Evolutionary conservation across 306 rosid species (phyloP), one percentile per base, ranked within the genome.

Genomic region (Carpinus fangiana): DNA sequence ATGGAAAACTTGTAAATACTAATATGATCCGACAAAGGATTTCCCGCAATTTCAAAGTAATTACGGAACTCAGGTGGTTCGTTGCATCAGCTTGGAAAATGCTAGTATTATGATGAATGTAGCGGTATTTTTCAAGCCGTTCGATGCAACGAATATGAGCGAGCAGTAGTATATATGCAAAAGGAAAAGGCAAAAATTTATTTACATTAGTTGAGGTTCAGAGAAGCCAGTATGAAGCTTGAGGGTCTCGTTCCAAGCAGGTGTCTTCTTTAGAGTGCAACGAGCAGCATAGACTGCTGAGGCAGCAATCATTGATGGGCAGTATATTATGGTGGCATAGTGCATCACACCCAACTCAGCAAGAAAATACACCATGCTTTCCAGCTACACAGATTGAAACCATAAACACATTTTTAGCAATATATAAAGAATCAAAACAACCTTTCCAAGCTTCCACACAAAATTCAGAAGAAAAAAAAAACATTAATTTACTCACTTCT

Each of bases 291-390:
- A 91, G 55, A 94, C 98, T 34, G 98, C 94, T 10, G 97, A 88
- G 76, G 98, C 98, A 50, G 98, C 96, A 79, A 94, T 23, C 96
- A 92, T 90, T 7, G 98, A 94, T 36, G 98, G 94, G 57, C 97
- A 75, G 67, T 91, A 88, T 81, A 48, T 83, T 20, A 90, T 82
- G 57, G 87, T 85, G 1, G 62, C 87, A 66, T 94, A 93, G 12
- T 93, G 87, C 98, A 86, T 89, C 77, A 85, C 64, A 2, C 90
- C 98, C 78, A 94, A 81, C 81, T 94, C 97, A 5, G 91, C 90
- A 0, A 94, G 89, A 82, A 86, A 94, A 77, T 87, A 81, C 1
- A 88, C 90, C 94, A 86, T 46, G 82, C 79, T 88, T 54, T 90
- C 94, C 88, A 93, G 28, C 90, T 91, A 76, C 4, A 68, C 8